Evolutionary conservation across 345 rosid genomes (phyloP).

Genomic region (Arabidopsis thaliana): DNA sequence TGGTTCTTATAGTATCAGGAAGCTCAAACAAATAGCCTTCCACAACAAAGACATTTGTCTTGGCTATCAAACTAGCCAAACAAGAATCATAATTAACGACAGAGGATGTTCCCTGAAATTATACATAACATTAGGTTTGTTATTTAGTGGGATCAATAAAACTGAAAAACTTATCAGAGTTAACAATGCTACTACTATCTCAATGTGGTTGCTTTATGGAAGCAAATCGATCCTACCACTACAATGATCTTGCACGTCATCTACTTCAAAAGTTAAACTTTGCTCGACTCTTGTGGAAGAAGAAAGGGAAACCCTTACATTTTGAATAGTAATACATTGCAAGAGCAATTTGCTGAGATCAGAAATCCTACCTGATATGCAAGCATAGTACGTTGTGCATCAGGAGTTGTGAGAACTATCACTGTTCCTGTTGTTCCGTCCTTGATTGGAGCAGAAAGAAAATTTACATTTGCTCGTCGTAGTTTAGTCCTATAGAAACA

Average conservation of each 20-base stretch:
- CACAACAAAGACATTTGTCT: slow-evolving; percentile 76
- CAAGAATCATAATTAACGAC: slow-evolving; percentile 71
- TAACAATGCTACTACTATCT: slow-evolving; percentile 8
- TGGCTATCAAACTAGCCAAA: slow-evolving; percentile 76
- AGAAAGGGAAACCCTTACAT: not conserved
- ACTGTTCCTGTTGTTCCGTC: slow-evolving; percentile 98
- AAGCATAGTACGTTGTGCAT: slow-evolving; percentile 98
- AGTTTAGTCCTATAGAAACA: slow-evolving; percentile 65
- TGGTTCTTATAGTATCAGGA: slow-evolving; percentile 83
- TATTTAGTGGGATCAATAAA: slow-evolving; percentile 4
- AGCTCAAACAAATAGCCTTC: slow-evolving; percentile 97
- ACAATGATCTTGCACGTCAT: not conserved
- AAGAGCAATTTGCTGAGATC: not conserved
- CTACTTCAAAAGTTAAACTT: not conserved
- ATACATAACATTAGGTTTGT: slow-evolving; percentile 20
- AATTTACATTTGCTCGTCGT: slow-evolving; percentile 77
- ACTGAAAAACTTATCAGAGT: not conserved
- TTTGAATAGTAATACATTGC: not conserved
- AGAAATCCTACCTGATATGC: slow-evolving; percentile 69
- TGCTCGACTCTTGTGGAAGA: not conserved
- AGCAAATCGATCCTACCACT: not conserved
- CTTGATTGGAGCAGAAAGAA: slow-evolving; percentile 80
- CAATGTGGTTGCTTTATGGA: not conserved
- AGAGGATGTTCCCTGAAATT: slow-evolving; percentile 84
- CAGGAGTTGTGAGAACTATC: slow-evolving; percentile 94